Conservation (phyloP, 2,329 filamentous ascomycete genomes). For the Stagonosporopsis rhizophila region DNA sequence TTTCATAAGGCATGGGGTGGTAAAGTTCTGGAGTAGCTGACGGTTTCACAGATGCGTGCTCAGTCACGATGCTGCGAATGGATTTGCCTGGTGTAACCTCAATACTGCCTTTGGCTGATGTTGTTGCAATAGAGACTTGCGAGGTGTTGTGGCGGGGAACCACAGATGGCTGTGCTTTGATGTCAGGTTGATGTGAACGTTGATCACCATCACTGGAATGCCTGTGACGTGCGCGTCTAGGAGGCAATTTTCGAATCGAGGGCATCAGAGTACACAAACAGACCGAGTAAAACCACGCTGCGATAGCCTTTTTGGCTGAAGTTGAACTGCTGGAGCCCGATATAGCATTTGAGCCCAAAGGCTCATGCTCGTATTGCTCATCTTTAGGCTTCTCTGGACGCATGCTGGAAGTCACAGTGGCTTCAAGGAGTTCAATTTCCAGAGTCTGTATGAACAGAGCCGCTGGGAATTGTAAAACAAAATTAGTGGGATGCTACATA, state of each 20-base stretch:
- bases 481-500: too few species aligned
- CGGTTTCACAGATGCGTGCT: neutral
- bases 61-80: neutral
- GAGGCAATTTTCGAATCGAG: neutral
- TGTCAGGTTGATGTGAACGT: neutral
- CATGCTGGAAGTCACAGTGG: neutral
- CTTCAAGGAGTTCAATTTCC: neutral
- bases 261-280: neutral
- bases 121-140: neutral
- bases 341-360: neutral
- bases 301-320: neutral
- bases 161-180: neutral
- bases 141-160: neutral
- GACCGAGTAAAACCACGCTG: neutral
- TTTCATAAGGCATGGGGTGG: neutral
- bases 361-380: neutral
- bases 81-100: too few species aligned
- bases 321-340: too few species aligned
- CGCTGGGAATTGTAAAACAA: too few species aligned
- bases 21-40: neutral
- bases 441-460: neutral
- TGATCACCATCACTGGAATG: neutral
- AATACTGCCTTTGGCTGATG: neutral
- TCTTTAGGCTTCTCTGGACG: neutral
- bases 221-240: neutral